Evolutionary conservation across 805 yeast species (phyloP).

Genomic region (Candida ponderosae): DNA sequence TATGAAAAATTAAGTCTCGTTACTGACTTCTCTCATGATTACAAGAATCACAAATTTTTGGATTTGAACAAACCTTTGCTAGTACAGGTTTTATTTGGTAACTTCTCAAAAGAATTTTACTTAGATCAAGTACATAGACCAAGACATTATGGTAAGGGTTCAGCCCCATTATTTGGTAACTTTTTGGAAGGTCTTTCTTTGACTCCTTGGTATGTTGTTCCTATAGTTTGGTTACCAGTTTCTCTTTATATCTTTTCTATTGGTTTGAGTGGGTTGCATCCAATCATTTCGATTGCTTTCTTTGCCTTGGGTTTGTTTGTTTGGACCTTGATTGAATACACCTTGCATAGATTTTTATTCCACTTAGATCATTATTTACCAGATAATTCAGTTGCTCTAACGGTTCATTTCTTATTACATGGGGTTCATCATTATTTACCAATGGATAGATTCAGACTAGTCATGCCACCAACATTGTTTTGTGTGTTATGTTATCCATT

Average conservation of each 20-base stretch:
- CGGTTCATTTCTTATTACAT: slow-evolving; percentile 84
- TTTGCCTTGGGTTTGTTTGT: slow-evolving; percentile 79
- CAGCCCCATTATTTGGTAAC: slow-evolving; percentile 93
- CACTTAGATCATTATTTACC: slow-evolving; percentile 88
- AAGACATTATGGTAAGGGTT: slow-evolving; percentile 94
- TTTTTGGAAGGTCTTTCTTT: slow-evolving; percentile 84
- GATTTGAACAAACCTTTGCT: slow-evolving; percentile 80
- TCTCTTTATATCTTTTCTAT: slow-evolving; percentile 54
- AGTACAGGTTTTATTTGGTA: slow-evolving; percentile 67
- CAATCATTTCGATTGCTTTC: slow-evolving; percentile 40
- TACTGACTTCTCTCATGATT: slow-evolving; percentile 73
- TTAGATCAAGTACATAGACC: slow-evolving; percentile 97
- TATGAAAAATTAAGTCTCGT: slow-evolving; percentile 66
- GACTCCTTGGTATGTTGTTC: slow-evolving; percentile 95
- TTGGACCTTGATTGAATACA: slow-evolving; percentile 91
- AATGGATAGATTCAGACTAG: slow-evolving; percentile 89
- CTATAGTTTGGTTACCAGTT: slow-evolving; percentile 79
- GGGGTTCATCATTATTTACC: slow-evolving; percentile 98
- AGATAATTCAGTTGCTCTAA: slow-evolving; percentile 61
- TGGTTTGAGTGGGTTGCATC: slow-evolving; percentile 44
- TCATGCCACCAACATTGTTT: slow-evolving; percentile 92
- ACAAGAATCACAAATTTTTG: slow-evolving; percentile 70
- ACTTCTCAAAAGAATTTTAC: slow-evolving; percentile 82
- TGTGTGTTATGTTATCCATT: slow-evolving; percentile 69
- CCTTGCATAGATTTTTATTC: slow-evolving; percentile 84